These are phyloP conservation scores for Leccinum griseonigrum DNA, from an alignment of 1,284 basidiomycete species.

Conservation along the genomic window DNA sequence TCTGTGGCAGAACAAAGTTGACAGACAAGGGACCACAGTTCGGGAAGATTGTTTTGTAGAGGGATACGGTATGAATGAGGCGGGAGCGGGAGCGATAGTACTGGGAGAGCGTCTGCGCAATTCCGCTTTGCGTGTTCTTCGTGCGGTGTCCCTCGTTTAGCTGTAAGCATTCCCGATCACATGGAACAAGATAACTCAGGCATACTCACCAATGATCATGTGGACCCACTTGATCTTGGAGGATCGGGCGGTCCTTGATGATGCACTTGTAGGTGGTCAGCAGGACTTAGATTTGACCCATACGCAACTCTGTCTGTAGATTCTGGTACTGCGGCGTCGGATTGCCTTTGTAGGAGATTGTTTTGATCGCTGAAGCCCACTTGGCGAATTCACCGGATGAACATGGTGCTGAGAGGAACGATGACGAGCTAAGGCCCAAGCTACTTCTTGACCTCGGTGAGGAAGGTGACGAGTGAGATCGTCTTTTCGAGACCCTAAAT, in stretches of 20 bases:
- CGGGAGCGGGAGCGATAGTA: slow-evolving; percentile 94
- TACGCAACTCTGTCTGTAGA: slow-evolving; percentile 72
- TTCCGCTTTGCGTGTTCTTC: slow-evolving; percentile 98
- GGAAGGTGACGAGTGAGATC: slow-evolving; percentile 92
- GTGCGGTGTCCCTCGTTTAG: slow-evolving; percentile 97
- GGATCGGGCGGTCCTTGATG: slow-evolving; percentile 92
- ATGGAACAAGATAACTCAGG: neutral
- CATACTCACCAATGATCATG: slow-evolving; percentile 86
- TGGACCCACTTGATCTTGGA: slow-evolving; percentile 97
- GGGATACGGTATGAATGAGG: slow-evolving; percentile 96
- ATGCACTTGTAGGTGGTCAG: slow-evolving; percentile 99
- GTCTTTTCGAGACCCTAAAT: slow-evolving; percentile 91
- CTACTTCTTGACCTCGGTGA: slow-evolving; percentile 91
- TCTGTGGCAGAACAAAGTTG: slow-evolving; percentile 97
- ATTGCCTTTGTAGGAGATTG: slow-evolving; percentile 93
- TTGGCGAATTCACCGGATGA: slow-evolving; percentile 97
- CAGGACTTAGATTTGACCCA: slow-evolving; percentile 90
- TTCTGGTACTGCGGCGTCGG: slow-evolving; percentile 70
- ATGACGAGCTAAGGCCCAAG: slow-evolving; percentile 97
- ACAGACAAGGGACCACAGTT: slow-evolving; percentile 89
- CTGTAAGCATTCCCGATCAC: slow-evolving; percentile 5
- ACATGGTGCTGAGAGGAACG: slow-evolving; percentile 94
- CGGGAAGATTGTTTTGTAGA: slow-evolving; percentile 97
- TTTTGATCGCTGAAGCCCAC: slow-evolving; percentile 90
- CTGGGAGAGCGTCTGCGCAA: slow-evolving; percentile 89